phyloP scores from a whole-genome alignment of 2,329 filamentous ascomycete genomes.

The Fusarium temperatum region DNA sequence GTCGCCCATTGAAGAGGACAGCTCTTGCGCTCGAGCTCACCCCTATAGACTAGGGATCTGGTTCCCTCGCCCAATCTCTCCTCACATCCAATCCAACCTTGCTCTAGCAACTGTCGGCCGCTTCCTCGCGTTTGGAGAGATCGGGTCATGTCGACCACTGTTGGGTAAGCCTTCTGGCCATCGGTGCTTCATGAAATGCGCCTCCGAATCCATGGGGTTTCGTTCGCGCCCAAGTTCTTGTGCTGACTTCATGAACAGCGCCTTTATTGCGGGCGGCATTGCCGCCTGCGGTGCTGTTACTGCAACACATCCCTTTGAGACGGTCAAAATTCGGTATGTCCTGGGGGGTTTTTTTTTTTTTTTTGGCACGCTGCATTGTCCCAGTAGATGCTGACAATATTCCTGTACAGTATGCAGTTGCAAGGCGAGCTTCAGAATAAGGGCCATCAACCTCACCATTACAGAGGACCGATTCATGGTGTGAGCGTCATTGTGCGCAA shows the following conservation, averaged over 20 bases:
- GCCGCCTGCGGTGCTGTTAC: conserved; percentile 97
- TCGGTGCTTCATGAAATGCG: not conserved
- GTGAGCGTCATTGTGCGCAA: conserved; percentile 89
- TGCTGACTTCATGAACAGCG: conserved; percentile 56
- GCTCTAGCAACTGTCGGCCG: conserved; percentile 1
- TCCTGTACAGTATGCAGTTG: conserved; percentile 77
- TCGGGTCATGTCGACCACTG: conserved; percentile 41
- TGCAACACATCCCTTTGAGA: conserved; percentile 97
- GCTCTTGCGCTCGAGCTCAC: conserved; percentile 36
- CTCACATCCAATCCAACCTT: not conserved
- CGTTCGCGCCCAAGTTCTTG: not conserved
- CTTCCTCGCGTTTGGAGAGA: conserved; percentile 35
- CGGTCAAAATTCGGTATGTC: conserved; percentile 92
- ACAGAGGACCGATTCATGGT: conserved; percentile 90
- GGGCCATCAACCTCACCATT: conserved; percentile 84
- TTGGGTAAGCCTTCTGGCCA: conserved; percentile 47
- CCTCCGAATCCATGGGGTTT: not conserved
- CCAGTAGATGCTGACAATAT: not conserved
- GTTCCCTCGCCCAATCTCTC: not conserved
- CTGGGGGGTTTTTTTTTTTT: not conserved
- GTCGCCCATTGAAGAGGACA: conserved; percentile 18
- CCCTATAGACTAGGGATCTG: conserved; percentile 5
- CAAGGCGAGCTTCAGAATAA: conserved; percentile 95
- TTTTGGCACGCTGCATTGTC: not conserved
- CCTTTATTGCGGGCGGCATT: conserved; percentile 95